Evolutionary conservation across 495 filamentous ascomycete species (phyloP).

Genomic region (Astrocystis sublimbata): DNA sequence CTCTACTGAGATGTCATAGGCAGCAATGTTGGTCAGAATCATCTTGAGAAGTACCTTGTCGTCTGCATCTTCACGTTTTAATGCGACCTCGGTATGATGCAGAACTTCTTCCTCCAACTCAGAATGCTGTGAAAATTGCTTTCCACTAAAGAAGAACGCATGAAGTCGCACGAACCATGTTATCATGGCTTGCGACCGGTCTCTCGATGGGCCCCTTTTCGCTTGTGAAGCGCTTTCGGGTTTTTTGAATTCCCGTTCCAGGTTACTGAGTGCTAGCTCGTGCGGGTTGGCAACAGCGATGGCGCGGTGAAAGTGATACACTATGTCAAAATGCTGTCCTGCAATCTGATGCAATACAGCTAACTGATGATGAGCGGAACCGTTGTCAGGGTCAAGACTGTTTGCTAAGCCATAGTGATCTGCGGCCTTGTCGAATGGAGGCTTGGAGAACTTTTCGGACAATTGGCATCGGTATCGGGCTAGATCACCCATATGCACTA

Average conservation of each 20-base stretch:
- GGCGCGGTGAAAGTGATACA: slow-evolving; percentile 87
- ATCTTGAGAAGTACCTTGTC: slow-evolving; percentile 67
- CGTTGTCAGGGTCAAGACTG: slow-evolving; percentile 74
- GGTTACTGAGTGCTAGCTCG: slow-evolving; percentile 68
- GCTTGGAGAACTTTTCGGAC: slow-evolving; percentile 31
- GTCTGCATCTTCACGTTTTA: slow-evolving; percentile 63
- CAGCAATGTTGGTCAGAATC: slow-evolving; percentile 81
- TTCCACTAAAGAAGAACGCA: slow-evolving; percentile 75
- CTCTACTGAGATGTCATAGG: slow-evolving; percentile 67
- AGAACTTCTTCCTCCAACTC: slow-evolving; percentile 87
- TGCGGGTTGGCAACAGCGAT: slow-evolving; percentile 71
- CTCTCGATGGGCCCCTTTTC: slow-evolving; percentile 25
- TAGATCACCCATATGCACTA: slow-evolving; percentile 87
- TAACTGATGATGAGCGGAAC: slow-evolving; percentile 82
- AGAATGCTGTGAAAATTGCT: slow-evolving; percentile 66
- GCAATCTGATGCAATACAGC: slow-evolving; percentile 80
- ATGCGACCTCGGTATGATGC: slow-evolving; percentile 67
- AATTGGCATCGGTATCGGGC: slow-evolving; percentile 85
- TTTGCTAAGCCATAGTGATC: slow-evolving; percentile 84
- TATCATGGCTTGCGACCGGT: slow-evolving; percentile 51
- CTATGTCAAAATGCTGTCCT: slow-evolving; percentile 73
- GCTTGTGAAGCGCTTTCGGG: slow-evolving; percentile 32
- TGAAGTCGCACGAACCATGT: slow-evolving; percentile 89
- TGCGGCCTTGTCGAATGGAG: slow-evolving; percentile 72
- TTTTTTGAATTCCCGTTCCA: slow-evolving; percentile 79